phyloP scores from a whole-genome alignment of 352 stramenopile genomes.

The Globisporangium iwayamae region DNA sequence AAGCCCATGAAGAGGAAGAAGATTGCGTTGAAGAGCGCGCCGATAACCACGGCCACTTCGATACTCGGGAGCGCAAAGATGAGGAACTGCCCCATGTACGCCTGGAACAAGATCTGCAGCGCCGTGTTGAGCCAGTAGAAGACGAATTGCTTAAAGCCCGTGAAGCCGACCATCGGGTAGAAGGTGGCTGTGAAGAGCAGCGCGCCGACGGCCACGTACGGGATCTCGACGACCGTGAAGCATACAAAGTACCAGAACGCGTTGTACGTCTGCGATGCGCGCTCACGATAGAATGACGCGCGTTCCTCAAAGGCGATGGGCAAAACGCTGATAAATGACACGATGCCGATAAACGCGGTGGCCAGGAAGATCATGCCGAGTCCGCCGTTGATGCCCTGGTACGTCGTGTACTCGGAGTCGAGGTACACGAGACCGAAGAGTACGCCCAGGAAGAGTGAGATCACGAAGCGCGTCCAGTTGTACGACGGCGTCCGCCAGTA shows the following conservation, averaged over 20 bases:
- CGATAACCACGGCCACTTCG: constrained; percentile 32
- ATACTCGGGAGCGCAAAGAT: constrained; percentile 38
- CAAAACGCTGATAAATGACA: constrained; percentile 66
- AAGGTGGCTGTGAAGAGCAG: constrained; percentile 58
- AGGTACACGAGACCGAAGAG: constrained; percentile 60
- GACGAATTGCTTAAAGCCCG: constrained; percentile 23
- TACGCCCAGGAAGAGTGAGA: constrained; percentile 74
- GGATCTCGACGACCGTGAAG: constrained; percentile 68
- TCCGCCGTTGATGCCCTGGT: constrained; percentile 31
- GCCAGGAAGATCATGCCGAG: constrained; percentile 76
- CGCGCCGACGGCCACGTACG: constrained; percentile 33
- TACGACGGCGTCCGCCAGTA: constrained; percentile 85
- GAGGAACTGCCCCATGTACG: constrained; percentile 73
- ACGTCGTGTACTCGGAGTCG: constrained; percentile 32
- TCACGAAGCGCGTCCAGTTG: constrained; percentile 74
- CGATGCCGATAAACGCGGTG: constrained; percentile 71
- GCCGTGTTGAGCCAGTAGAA: constrained; percentile 75
- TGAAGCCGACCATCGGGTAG: constrained; percentile 67
- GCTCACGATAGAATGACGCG: constrained; percentile 88
- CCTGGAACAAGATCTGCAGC: constrained; percentile 50
- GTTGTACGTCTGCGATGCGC: constrained; percentile 80
- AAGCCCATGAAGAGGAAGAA: constrained; percentile 55
- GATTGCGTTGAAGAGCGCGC: constrained; percentile 38
- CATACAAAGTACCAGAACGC: constrained; percentile 59
- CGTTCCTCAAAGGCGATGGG: constrained; percentile 77